Percentiles rank a stretch among this genome's conserved stretches.
Conservation (phyloP, 2,329 filamentous ascomycete species). For the Fusarium concolor region DNA sequence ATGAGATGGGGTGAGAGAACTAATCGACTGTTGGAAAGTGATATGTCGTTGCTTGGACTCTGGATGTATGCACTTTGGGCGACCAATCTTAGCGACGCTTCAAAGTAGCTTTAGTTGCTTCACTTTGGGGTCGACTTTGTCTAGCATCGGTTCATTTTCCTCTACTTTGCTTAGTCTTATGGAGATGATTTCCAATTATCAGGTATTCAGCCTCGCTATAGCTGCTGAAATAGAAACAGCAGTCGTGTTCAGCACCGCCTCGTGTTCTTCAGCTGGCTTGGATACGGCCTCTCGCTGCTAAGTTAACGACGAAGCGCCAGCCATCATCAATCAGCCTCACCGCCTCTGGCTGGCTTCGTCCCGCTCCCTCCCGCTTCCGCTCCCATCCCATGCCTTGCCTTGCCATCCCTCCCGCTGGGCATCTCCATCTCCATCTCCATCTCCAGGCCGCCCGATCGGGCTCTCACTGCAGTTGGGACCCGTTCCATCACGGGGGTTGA, state of each 20-base stretch:
- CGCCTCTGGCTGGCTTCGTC: slow-evolving; percentile 44
- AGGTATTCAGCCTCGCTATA: slow-evolving; percentile 17
- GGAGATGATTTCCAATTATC: background rate
- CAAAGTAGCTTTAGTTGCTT: slow-evolving; percentile 5
- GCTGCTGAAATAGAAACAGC: slow-evolving; percentile 23
- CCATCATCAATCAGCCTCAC: slow-evolving; percentile 46
- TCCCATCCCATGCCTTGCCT: slow-evolving; percentile 24
- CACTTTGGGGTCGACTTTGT: background rate
- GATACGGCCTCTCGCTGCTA: slow-evolving; percentile 15
- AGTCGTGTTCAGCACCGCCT: slow-evolving; percentile 33
- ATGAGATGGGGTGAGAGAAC: slow-evolving; percentile 5
- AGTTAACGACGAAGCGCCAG: slow-evolving; percentile 25
- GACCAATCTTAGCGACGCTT: slow-evolving; percentile 18
- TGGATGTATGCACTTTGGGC: slow-evolving; percentile 19
- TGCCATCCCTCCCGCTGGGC: slow-evolving; percentile 43
- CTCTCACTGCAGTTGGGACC: slow-evolving; percentile 17
- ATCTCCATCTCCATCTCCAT: too few species aligned
- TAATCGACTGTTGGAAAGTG: slow-evolving; percentile 28
- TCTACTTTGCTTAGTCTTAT: slow-evolving; percentile 13
- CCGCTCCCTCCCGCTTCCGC: slow-evolving; percentile 45
- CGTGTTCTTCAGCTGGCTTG: slow-evolving; percentile 27
- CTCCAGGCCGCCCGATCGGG: slow-evolving; percentile 34
- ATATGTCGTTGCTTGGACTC: slow-evolving; percentile 31
- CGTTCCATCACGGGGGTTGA: slow-evolving; percentile 27
- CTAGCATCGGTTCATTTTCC: slow-evolving; percentile 9